phyloP scores from a whole-genome alignment of 768 basidiomycete genomes.

The Mycena sanguinolenta region DNA sequence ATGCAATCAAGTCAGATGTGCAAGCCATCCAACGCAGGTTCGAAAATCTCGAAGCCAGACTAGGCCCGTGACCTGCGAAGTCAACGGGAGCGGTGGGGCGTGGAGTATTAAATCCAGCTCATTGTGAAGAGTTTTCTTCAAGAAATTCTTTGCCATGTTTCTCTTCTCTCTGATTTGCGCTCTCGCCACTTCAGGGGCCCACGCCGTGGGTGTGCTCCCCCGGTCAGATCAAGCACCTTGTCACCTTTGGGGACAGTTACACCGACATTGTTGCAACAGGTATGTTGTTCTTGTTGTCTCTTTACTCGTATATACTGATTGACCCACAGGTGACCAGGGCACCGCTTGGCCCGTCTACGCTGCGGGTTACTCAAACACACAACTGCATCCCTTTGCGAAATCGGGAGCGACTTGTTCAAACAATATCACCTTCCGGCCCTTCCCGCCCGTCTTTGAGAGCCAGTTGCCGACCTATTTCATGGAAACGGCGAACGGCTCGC shows the following conservation, averaged over 20 bases:
- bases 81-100: not conserved
- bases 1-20: not conserved
- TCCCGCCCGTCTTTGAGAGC: conserved; percentile 69
- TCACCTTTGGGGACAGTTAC: conserved; percentile 78
- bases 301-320: not conserved
- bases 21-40: not conserved
- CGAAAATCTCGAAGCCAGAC: not conserved
- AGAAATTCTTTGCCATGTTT: conserved; percentile 5
- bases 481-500: conserved; percentile 55
- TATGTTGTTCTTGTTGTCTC: not conserved
- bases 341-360: conserved; percentile 76
- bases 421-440: conserved; percentile 67
- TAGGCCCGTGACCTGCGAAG: conserved; percentile 19
- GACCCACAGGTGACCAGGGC: conserved; percentile 54
- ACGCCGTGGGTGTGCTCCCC: conserved; percentile 45
- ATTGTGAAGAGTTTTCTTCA: not conserved
- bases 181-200: conserved; percentile 12
- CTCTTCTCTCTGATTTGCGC: conserved; percentile 12
- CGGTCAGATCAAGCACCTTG: conserved; percentile 70
- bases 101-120: not conserved
- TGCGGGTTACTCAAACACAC: conserved; percentile 64
- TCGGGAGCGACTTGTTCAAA: conserved; percentile 79
- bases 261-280: conserved; percentile 62
- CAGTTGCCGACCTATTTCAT: conserved; percentile 68
- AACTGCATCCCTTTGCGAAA: conserved; percentile 69